Conservation (phyloP, 1,284 basidiomycete genomes). For the Irpex sp. region DNA sequence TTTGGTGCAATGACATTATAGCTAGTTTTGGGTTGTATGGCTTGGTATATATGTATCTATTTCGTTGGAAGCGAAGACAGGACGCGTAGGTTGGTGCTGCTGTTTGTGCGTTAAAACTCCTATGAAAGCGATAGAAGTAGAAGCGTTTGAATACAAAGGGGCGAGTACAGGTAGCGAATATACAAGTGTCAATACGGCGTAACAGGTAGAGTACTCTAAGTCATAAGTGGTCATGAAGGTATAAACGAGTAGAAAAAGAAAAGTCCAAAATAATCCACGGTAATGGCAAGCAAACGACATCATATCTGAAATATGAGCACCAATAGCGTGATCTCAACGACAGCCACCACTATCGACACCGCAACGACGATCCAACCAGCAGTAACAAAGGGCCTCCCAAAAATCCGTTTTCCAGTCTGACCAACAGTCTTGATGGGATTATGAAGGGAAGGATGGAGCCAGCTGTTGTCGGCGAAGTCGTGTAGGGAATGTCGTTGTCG, state of each 20-base stretch:
- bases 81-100: no score
- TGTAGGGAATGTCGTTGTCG: slow-evolving; percentile 63
- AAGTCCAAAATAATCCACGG: no score
- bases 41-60: not conserved
- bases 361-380: slow-evolving; percentile 71
- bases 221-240: not conserved
- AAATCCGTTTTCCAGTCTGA: slow-evolving; percentile 55
- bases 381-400: slow-evolving; percentile 76
- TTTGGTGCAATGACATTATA: not conserved
- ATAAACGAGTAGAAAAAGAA: no score
- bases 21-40: not conserved
- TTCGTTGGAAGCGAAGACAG: not conserved
- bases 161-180: no score
- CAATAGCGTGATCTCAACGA: slow-evolving; percentile 62
- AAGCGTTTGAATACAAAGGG: no score
- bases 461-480: slow-evolving; percentile 66
- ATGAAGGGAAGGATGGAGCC: slow-evolving; percentile 16
- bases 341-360: slow-evolving; percentile 58
- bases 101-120: no score
- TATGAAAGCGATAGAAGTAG: no score
- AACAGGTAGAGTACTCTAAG: not conserved
- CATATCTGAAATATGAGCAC: slow-evolving; percentile 36
- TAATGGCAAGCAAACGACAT: not conserved
- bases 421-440: slow-evolving; percentile 48
- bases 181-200: not conserved